Evolutionary conservation across 306 rosid species (phyloP).

Genomic region (Hylodesmum podocarpum): DNA sequence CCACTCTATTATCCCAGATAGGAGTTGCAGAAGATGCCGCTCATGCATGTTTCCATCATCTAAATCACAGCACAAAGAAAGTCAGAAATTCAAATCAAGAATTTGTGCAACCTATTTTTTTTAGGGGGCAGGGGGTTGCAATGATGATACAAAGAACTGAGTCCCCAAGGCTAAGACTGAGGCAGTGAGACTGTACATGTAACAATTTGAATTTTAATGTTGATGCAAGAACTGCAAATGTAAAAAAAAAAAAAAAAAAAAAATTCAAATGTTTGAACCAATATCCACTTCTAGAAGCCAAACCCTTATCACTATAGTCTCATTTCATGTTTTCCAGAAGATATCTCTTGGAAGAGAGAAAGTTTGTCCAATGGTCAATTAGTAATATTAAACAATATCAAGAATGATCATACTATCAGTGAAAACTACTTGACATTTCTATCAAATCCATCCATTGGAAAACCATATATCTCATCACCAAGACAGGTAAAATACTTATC

Average conservation of each 20-base stretch:
- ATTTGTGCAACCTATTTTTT: neutral
- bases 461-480: constrained; percentile 6
- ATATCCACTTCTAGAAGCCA: constrained; percentile 14
- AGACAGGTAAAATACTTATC: constrained; percentile 23
- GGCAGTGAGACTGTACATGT: neutral
- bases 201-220: neutral
- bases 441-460: neutral
- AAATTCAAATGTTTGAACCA: neutral
- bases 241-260: neutral
- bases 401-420: constrained; percentile 12
- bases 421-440: constrained; percentile 2
- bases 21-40: constrained; percentile 75
- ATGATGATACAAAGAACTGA: constrained; percentile 11
- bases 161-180: neutral
- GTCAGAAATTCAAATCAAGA: constrained; percentile 31
- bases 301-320: neutral
- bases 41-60: constrained; percentile 78
- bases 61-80: constrained; percentile 41
- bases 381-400: constrained; percentile 15
- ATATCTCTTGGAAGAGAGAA: neutral
- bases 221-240: constrained; percentile 2
- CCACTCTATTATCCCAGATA: constrained; percentile 86
- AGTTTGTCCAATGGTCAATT: neutral
- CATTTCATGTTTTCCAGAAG: constrained; percentile 11
- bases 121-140: neutral